Percentiles rank a stretch among this genome's conserved stretches.
phyloP scores from a whole-genome alignment of 192 early-diverging fungal species.

The Allomyces macrogynus region DNA sequence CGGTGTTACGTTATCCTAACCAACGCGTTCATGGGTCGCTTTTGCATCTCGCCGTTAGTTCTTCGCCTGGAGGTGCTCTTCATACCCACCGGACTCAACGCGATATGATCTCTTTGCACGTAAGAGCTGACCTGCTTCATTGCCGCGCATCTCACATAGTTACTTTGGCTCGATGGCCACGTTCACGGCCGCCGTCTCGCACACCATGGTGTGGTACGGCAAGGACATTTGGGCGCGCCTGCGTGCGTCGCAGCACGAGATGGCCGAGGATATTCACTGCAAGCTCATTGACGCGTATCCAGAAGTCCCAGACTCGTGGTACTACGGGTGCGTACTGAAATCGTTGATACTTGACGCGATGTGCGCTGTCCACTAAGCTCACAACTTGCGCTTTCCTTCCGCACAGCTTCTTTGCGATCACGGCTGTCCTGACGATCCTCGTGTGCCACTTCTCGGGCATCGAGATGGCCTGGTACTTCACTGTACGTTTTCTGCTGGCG shows the following conservation, averaged over 20 bases:
- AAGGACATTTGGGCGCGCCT: slow-evolving; percentile 25
- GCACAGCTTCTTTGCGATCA: slow-evolving; percentile 16
- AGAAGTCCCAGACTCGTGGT: slow-evolving; percentile 47
- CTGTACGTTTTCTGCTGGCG: not conserved
- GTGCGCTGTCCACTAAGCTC: too few relatives aligned
- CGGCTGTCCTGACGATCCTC: slow-evolving; percentile 20
- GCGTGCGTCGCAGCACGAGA: slow-evolving; percentile 15
- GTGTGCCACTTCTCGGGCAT: slow-evolving; percentile 28
- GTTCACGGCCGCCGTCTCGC: slow-evolving; percentile 28
- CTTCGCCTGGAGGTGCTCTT: too few relatives aligned
- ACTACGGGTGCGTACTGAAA: slow-evolving; percentile 5
- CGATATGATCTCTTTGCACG: too few relatives aligned
- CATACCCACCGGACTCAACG: too few relatives aligned
- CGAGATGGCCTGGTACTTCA: slow-evolving; percentile 45
- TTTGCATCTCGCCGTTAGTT: too few relatives aligned
- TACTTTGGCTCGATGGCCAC: slow-evolving; percentile 34
- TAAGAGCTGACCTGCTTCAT: too few relatives aligned
- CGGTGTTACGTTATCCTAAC: too few relatives aligned
- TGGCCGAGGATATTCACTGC: slow-evolving; percentile 42
- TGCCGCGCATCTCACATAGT: too few relatives aligned
- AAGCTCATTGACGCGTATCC: slow-evolving; percentile 51
- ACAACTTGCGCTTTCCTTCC: too few relatives aligned
- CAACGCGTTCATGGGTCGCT: too few relatives aligned
- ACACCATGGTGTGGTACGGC: slow-evolving; percentile 44
- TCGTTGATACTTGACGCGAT: too few relatives aligned